phyloP scores from a whole-genome alignment of 495 filamentous ascomycete genomes.

The Hypoxylon fuscum region DNA sequence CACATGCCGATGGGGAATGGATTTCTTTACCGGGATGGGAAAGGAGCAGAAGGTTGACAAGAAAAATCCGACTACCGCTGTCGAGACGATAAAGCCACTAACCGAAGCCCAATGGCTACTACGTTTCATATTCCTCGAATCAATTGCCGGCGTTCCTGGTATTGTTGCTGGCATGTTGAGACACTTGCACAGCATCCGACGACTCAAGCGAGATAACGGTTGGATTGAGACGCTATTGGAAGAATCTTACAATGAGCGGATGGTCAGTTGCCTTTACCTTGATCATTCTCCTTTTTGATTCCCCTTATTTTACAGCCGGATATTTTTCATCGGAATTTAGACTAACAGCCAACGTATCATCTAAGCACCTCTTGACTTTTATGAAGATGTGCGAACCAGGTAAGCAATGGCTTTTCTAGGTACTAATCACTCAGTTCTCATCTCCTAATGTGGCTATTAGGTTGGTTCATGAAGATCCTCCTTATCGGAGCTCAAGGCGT shows the following conservation, averaged over 20 bases:
- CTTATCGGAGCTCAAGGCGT: conserved; percentile 84
- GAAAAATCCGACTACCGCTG: conserved; percentile 54
- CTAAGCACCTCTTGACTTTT: conserved; percentile 94
- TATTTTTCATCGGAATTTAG: too few species aligned
- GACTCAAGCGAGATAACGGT: conserved; percentile 91
- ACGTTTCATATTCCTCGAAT: conserved; percentile 92
- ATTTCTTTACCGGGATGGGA: conserved; percentile 56
- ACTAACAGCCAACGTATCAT: too few species aligned
- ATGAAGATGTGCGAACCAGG: conserved; percentile 89
- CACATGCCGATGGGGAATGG: conserved; percentile 55
- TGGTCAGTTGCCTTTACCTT: too few species aligned
- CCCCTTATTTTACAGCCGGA: too few species aligned
- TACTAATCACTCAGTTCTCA: conserved; percentile 70
- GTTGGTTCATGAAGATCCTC: conserved; percentile 87
- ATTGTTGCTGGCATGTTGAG: conserved; percentile 97
- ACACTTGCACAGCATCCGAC: conserved; percentile 82
- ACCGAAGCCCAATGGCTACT: conserved; percentile 67
- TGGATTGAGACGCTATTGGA: conserved; percentile 98
- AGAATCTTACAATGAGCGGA: conserved; percentile 94
- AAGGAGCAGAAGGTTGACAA: conserved; percentile 57
- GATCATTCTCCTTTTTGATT: too few species aligned
- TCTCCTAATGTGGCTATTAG: conserved; percentile 57
- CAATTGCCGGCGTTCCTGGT: conserved; percentile 91
- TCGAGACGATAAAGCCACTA: conserved; percentile 53
- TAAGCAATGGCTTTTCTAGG: conserved; percentile 35